Conservation (phyloP, 805 yeast species). For the Torulaspora franciscae region DNA sequence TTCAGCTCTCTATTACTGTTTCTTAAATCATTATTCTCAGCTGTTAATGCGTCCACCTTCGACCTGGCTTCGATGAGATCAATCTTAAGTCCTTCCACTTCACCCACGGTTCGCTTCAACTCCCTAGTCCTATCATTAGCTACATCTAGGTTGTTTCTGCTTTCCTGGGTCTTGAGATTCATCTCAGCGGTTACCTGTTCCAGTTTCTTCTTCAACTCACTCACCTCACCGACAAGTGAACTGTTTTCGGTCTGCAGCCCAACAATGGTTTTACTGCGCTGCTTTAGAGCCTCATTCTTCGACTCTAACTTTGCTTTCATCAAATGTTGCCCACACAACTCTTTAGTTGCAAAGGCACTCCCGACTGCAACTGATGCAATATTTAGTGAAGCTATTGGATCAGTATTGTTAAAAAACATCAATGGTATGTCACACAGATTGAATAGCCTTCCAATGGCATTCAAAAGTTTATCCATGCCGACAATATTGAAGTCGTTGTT, state of each 20-base stretch:
- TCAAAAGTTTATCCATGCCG: neutral
- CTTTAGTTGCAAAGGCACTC: slow-evolving; percentile 6
- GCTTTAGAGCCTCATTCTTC: neutral
- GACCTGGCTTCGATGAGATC: slow-evolving; percentile 4
- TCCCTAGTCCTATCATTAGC: neutral
- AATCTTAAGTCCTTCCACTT: slow-evolving; percentile 1
- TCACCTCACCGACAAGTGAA: neutral
- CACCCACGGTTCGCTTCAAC: neutral
- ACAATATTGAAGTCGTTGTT: slow-evolving; percentile 1
- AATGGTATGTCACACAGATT: slow-evolving; percentile 8
- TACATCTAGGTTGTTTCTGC: neutral
- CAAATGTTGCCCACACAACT: slow-evolving; percentile 4
- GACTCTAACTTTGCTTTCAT: slow-evolving; percentile 1
- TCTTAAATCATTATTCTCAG: slow-evolving; percentile 3
- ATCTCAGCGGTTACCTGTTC: neutral
- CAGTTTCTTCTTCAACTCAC: slow-evolving; percentile 2
- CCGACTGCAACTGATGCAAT: neutral
- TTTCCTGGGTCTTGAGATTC: slow-evolving; percentile 1
- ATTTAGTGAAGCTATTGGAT: slow-evolving; percentile 1
- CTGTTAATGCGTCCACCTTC: neutral
- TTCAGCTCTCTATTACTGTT: neutral
- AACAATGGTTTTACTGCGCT: neutral
- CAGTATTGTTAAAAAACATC: slow-evolving; percentile 1
- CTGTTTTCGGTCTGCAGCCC: slow-evolving; percentile 1
- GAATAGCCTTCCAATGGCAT: slow-evolving; percentile 9